Conservation (phyloP, 2,329 filamentous ascomycete genomes). For the Colletotrichum neosansevieriae region DNA sequence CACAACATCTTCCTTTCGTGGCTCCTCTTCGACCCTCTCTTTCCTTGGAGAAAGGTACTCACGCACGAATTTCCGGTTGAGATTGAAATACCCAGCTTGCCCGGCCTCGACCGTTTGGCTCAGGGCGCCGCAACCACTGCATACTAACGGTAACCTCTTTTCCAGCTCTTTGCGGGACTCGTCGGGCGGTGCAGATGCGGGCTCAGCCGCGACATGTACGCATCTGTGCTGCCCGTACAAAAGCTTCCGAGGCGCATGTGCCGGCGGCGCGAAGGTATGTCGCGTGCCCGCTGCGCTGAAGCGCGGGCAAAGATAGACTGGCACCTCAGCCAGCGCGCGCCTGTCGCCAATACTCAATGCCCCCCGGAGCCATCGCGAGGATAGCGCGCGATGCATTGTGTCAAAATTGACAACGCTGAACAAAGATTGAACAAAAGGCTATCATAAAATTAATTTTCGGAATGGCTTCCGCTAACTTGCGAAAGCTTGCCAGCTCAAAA, state of each 20-base stretch:
- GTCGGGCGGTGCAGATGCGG: slow-evolving; percentile 1
- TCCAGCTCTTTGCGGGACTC: slow-evolving; percentile 3
- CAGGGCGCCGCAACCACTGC: slow-evolving; percentile 74
- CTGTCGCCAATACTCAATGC: slow-evolving; percentile 57
- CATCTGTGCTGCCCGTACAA: slow-evolving; percentile 42
- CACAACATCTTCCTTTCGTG: slow-evolving; percentile 57
- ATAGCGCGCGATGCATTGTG: slow-evolving; percentile 59
- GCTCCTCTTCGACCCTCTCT: slow-evolving; percentile 36
- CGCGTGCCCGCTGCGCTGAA: slow-evolving; percentile 6
- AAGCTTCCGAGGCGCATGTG: slow-evolving; percentile 26
- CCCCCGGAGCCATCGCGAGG: slow-evolving; percentile 57
- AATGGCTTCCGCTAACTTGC: not conserved
- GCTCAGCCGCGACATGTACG: slow-evolving; percentile 44
- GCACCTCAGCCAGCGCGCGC: slow-evolving; percentile 53
- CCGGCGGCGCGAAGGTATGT: slow-evolving; percentile 43
- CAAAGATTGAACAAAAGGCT: too few relatives aligned
- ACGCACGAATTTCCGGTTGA: slow-evolving; percentile 63
- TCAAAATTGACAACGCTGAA: too few relatives aligned
- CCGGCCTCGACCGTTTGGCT: slow-evolving; percentile 66
- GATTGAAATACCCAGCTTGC: slow-evolving; percentile 68
- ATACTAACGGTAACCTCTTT: slow-evolving; percentile 64
- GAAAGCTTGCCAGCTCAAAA: slow-evolving; percentile 16
- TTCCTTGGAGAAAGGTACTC: slow-evolving; percentile 58
- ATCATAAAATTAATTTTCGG: not conserved
- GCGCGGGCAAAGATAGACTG: slow-evolving; percentile 61